Conservation (phyloP, 306 rosid genomes). For the Delonix regia region DNA sequence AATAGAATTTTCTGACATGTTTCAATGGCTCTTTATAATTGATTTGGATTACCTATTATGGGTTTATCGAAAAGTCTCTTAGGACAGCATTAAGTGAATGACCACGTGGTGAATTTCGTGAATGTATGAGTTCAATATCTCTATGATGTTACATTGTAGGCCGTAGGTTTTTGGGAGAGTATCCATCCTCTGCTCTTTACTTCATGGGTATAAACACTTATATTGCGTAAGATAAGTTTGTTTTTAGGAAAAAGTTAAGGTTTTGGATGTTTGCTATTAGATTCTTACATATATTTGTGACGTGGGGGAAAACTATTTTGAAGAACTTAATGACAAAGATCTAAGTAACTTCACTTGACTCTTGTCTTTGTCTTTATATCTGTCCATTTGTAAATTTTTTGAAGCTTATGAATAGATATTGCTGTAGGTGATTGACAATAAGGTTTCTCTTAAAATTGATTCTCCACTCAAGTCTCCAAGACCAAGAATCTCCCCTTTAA, state of each 20-base stretch:
- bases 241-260: background rate
- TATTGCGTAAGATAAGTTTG: background rate
- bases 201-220: slow-evolving; percentile 3
- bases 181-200: background rate
- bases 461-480: slow-evolving; percentile 45
- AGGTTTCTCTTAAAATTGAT: slow-evolving; percentile 40
- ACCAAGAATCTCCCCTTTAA: slow-evolving; percentile 48
- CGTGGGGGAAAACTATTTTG: background rate
- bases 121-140: slow-evolving; percentile 4
- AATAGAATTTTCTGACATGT: background rate
- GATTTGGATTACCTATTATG: background rate
- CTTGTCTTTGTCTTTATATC: background rate
- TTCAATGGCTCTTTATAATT: background rate
- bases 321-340: background rate
- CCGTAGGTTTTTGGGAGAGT: slow-evolving; percentile 23
- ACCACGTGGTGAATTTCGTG: background rate
- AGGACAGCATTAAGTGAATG: background rate
- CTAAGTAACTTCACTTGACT: background rate
- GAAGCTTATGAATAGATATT: slow-evolving; percentile 33
- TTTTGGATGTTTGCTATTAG: background rate
- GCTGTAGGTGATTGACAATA: slow-evolving; percentile 51
- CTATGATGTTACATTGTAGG: slow-evolving; percentile 6
- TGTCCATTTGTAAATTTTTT: slow-evolving; percentile 6
- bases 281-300: background rate
- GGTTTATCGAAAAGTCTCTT: background rate